Base-by-base conservation (phyloP, 768 basidiomycete species). In the Asterophora parasitica region DNA sequence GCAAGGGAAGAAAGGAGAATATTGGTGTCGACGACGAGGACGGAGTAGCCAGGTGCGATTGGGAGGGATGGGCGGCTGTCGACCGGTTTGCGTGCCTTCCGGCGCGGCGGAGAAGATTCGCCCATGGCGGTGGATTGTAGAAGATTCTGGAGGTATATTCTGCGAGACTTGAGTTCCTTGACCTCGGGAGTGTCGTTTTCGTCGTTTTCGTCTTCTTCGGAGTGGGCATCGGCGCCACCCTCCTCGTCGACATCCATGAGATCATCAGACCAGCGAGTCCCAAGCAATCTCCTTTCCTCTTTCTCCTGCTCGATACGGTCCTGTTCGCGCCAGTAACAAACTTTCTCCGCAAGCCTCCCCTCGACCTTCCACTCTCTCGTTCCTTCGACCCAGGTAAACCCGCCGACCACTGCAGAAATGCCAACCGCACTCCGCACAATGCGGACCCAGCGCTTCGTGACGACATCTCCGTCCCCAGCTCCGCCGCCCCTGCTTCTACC, bases 21-120 rank as follows among this genome's bases (percentile, higher is more conserved):
- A 68, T 98, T 98, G 40, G 95, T 97, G 66, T 98, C 95, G 59
- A 95, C 72, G 23, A 99, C 85, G 48, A 99, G 84, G 37, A 87
- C 73, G 9, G 92, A 92, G 66, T 92, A 96, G 2, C 95, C 95
- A 3, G 89, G 77, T 5, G 88, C 70, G 55, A 92, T 78, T 40
- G 71, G 69, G 13, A 88, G 63, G 7, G 68, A 65, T 10, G 75
- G 68, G 11, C 65, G 74, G 4, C 64, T 61, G 16, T 61, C 63
- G 23, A 58, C 52, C 13, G 61, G 54, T 48, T 63, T 64, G 36
- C 51, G 58, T 53, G 58, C 65, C 44, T 40, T 64, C 49, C 49
- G 38, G 54, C 61, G 54, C 54, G 59, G 50, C 42, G 66, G 38
- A 3, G 46, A 44, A 49, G 55, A 37, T 60, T 48, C 4, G 60